Evolutionary conservation across 1,139 yeast genomes (phyloP), one percentile per base, ranked within the genome.

Genomic region (Casaregolazyma suthepensis): DNA sequence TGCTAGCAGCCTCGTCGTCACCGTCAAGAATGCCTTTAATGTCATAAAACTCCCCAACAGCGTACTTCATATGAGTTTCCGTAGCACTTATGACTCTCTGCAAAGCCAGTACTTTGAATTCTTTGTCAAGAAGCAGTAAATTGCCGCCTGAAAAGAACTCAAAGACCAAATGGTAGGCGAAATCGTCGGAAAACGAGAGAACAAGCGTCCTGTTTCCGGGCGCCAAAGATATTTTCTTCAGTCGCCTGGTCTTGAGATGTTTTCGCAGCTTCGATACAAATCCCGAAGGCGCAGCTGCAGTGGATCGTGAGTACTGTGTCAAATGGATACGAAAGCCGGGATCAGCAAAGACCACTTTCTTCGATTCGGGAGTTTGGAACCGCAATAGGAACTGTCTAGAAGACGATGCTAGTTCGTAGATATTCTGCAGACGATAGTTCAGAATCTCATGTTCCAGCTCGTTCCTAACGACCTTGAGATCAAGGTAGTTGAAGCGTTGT

Each of bases 101-200:
- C 38, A 91, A 72, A 0, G 94, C 76, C 63, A 90, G 63, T 50
- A 90, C 90, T 64, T 79, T 83, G 59, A 75, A 71, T 31, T 84
- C 77, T 40, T 81, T 78, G 66, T 91, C 95, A 59, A 91, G 74
- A 22, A 93, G 74, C 31, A 93, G 73, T 56, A 93, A 81, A 65
- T 93, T 93, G 40, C 99, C 99, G 1, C 96, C 96, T 65, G 96
- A 88, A 72, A 90, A 91, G 63, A 93, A 91, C 66, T 93, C 99
- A 56, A 93, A 71, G 0, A 88, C 96, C 60, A 91, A 73, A 63
- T 87, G 85, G 68, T 73, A 87, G 53, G 81, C 66, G 6, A 96
- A 94, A 26, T 70, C 73, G 61, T 88, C 95, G 52, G 90, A 81
- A 69, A 93, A 91, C 55, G 87, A 82, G 50, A 93, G 68, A 0